Conservation (phyloP, 2,329 filamentous ascomycete species). For the Dactylellina leptospora region DNA sequence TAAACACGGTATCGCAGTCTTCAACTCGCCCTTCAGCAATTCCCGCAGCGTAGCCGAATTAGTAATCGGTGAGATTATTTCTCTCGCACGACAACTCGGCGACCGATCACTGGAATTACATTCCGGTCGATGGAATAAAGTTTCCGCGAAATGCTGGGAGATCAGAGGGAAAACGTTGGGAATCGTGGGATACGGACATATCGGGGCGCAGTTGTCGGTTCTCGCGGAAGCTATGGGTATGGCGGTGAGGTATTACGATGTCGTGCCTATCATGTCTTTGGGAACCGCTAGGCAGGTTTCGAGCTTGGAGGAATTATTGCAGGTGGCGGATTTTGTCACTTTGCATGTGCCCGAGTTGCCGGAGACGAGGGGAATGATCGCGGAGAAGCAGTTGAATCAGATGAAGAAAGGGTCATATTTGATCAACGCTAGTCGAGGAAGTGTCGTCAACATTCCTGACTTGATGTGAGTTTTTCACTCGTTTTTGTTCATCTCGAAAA, state of each 20-base stretch:
- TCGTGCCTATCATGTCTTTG: constrained; percentile 91
- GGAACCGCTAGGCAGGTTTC: constrained; percentile 86
- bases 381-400: constrained; percentile 76
- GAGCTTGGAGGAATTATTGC: constrained; percentile 77
- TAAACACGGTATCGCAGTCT: constrained; percentile 88
- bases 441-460: constrained; percentile 91
- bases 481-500: neutral
- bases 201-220: constrained; percentile 93
- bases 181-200: constrained; percentile 98
- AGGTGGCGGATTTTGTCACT: constrained; percentile 87
- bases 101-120: constrained; percentile 96
- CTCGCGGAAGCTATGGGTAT: constrained; percentile 97
- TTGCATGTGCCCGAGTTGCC: constrained; percentile 92
- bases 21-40: constrained; percentile 99
- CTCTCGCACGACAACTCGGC: constrained; percentile 86
- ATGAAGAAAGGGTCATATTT: constrained; percentile 96
- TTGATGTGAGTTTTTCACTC: constrained; percentile 66
- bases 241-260: constrained; percentile 96
- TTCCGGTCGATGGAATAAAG: constrained; percentile 95
- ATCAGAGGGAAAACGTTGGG: constrained; percentile 96
- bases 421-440: constrained; percentile 94
- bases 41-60: constrained; percentile 96
- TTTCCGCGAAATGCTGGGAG: constrained; percentile 96
- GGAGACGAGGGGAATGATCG: constrained; percentile 93
- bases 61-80: constrained; percentile 92